Evolutionary conservation across 2,329 filamentous ascomycete species (phyloP).

Genomic region (Fusarium proliferatum): DNA sequence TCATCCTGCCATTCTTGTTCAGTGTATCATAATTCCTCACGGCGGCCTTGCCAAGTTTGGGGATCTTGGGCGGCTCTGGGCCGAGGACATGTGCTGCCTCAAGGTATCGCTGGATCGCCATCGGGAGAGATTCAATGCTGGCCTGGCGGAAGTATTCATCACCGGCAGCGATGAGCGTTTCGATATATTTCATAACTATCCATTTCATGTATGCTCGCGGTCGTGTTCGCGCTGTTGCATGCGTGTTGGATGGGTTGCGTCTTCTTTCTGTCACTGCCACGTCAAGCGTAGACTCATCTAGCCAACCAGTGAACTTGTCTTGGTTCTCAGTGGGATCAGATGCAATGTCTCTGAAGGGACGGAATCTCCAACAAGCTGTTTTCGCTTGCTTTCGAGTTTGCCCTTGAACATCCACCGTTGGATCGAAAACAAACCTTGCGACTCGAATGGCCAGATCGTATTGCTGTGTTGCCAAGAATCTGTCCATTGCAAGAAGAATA

Average conservation of each 20-base stretch:
- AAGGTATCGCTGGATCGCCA: not conserved
- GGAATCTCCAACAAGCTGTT: not conserved
- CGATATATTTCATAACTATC: not conserved
- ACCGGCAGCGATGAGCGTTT: not conserved
- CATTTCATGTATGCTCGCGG: not conserved
- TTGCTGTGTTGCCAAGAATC: not conserved
- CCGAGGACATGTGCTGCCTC: not conserved
- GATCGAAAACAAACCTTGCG: not conserved
- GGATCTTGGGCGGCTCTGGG: not conserved
- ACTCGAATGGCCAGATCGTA: not conserved
- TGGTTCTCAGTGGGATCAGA: not conserved
- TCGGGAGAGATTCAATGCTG: not conserved
- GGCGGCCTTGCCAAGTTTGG: not conserved
- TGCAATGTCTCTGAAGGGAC: not conserved
- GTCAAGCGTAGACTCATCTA: not conserved
- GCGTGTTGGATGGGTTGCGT: not conserved
- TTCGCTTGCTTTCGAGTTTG: not conserved
- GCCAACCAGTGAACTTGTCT: not conserved
- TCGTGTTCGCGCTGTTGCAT: not conserved
- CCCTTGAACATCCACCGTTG: not conserved
- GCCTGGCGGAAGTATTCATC: not conserved
- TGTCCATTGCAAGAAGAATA: not conserved
- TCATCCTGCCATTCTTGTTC: not conserved
- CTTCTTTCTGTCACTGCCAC: not conserved
- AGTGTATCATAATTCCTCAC: not conserved